A percentile compares a stretch with the other conserved stretches of the same genome.
phyloP scores from a whole-genome alignment of 2,329 filamentous ascomycete species.

The Neopestalotiopsis clavispora region DNA sequence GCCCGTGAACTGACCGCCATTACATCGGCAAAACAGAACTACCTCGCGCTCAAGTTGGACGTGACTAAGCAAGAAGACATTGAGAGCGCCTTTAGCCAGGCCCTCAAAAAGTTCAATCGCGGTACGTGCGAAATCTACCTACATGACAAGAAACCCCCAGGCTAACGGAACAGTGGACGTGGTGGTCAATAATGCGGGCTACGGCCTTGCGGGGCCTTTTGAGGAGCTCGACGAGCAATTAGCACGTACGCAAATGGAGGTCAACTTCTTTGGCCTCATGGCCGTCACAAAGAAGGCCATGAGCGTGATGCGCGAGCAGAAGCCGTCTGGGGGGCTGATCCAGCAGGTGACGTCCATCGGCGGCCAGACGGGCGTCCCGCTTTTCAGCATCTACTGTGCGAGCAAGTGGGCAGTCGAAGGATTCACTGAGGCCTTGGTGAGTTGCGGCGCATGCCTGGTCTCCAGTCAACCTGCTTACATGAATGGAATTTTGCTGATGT shows the following conservation, averaged over 20 bases:
- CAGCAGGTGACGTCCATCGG: conserved; percentile 16
- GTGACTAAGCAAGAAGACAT: conserved; percentile 47
- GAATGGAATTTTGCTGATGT: neutral
- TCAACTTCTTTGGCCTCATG: conserved; percentile 48
- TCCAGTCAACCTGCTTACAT: too few relatives aligned
- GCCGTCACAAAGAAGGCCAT: conserved; percentile 42
- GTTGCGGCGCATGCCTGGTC: neutral
- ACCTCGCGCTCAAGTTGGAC: conserved; percentile 42
- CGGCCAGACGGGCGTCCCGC: conserved; percentile 9
- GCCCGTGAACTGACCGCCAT: neutral
- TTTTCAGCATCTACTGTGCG: conserved; percentile 25
- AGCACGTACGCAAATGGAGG: conserved; percentile 41
- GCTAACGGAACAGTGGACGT: conserved; percentile 29
- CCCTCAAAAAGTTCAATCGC: conserved; percentile 40
- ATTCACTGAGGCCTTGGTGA: conserved; percentile 23
- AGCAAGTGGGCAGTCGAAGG: conserved; percentile 29
- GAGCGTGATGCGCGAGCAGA: conserved; percentile 43
- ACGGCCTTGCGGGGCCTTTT: conserved; percentile 32
- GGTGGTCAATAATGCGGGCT: conserved; percentile 39
- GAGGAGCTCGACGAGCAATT: conserved; percentile 30
- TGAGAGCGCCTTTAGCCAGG: conserved; percentile 36
- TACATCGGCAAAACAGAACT: neutral
- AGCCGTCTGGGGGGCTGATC: conserved; percentile 19
- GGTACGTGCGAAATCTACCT: neutral
- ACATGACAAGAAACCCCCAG: too few relatives aligned